Evolutionary conservation across 2,329 filamentous ascomycete genomes (phyloP), one percentile per base, ranked within the genome.

Genomic region (Ophiostoma himal-ulmi): DNA sequence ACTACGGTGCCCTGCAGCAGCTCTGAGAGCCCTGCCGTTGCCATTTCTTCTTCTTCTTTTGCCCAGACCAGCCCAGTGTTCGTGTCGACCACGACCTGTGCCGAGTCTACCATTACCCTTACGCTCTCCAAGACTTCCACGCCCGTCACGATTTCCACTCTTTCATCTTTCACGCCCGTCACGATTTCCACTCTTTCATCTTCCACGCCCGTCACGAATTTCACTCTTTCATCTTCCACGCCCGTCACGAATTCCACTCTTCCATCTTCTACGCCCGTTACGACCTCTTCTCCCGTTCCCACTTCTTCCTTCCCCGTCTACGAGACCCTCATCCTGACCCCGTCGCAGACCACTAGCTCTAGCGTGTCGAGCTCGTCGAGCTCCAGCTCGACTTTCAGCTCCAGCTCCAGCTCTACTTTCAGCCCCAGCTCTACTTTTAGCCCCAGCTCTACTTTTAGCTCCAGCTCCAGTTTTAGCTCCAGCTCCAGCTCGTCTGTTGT

Each of bases 341-440:
- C 41, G 13, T 64, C 52, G 54, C 68, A 64, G 54, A 68, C 66
- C 52, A 41, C 67, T 4, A 68, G 34, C 22, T 44, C 67, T 14
- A 68, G 34, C n/a, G 14, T 39, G 34, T 67, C 64, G 37, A 67
- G 36, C 64, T 67, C 64, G 37, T 37, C 67, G 26, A 67, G 64
- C 64, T 22, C 64, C 39, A 30, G 64, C 64, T 67, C 65, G 3
- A 30, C 30, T 30, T 30, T 30, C 17, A 52, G 62, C 20, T 10
- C 62, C 60, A 20, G 60, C 60, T 36, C 34, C 26, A 20, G 34
- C 65, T 37, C 14, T 34, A 60, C 0, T 7, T 26, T 3, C 37
- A 48, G 65, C 37, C 17, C 17, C 37, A 48, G 65, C 37, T 26
- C 20, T 34, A 66, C 17, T 34, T 44, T 6, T 11, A 67, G 65